These are phyloP conservation scores for Pythium phragmiticola DNA, from an alignment of 352 stramenopile species.

Conservation along the genomic window DNA sequence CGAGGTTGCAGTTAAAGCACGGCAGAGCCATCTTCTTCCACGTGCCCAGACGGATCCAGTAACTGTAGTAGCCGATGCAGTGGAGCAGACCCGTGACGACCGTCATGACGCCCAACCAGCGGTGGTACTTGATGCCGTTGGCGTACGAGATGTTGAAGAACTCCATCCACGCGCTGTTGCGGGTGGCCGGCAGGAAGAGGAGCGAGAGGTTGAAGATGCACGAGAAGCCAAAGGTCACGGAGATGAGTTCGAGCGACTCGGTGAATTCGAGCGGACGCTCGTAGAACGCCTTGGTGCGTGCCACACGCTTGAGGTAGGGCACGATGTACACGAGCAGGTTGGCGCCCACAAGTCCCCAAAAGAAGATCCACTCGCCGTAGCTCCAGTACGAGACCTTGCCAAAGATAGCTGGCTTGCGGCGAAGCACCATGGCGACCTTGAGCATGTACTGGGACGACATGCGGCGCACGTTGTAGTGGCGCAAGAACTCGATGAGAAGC, in stretches of 20 bases:
- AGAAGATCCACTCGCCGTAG: conserved; percentile 42
- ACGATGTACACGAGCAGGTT: conserved; percentile 58
- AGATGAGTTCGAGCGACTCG: conserved; percentile 9
- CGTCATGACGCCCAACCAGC: conserved; percentile 30
- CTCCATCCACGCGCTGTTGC: conserved; percentile 41
- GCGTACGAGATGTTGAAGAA: conserved; percentile 42
- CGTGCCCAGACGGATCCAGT: conserved; percentile 27
- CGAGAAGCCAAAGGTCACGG: conserved; percentile 31
- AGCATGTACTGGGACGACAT: conserved; percentile 31
- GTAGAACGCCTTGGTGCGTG: conserved; percentile 44
- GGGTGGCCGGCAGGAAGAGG: conserved; percentile 37
- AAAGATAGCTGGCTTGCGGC: conserved; percentile 36
- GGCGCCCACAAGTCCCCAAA: conserved; percentile 38
- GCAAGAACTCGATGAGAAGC: conserved; percentile 39
- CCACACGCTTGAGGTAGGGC: conserved; percentile 16
- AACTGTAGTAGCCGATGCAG: conserved; percentile 33
- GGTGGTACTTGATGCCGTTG: conserved; percentile 44
- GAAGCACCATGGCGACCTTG: conserved; percentile 32
- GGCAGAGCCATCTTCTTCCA: conserved; percentile 29
- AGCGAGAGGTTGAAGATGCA: conserved; percentile 78
- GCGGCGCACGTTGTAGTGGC: conserved; percentile 36
- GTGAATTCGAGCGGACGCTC: conserved; percentile 47
- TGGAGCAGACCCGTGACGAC: conserved; percentile 30
- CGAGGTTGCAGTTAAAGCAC: conserved; percentile 39
- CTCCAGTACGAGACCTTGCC: conserved; percentile 27